Evolutionary conservation across 2,329 filamentous ascomycete species (phyloP).

Genomic region (Apiospora aurea): DNA sequence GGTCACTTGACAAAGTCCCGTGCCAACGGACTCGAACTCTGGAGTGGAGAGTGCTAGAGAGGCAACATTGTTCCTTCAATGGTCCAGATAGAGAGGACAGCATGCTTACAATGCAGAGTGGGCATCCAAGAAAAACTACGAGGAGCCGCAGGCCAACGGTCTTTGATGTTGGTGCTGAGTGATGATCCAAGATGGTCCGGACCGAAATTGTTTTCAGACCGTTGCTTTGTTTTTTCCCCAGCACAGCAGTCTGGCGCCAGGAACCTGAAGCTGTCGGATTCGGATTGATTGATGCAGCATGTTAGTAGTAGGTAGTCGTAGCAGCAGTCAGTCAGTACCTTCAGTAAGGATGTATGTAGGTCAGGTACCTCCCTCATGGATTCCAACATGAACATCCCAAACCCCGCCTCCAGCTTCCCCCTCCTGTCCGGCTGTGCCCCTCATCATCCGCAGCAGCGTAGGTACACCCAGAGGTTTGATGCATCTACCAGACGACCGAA

Average conservation of each 20-base stretch:
- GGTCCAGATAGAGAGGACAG: background rate
- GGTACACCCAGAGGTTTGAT: slow-evolving; percentile 6
- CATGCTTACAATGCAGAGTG: slow-evolving; percentile 13
- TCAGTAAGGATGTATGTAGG: too few relatives aligned
- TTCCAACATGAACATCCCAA: background rate
- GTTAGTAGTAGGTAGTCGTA: background rate
- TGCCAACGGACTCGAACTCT: slow-evolving; percentile 24
- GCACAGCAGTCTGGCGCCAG: background rate
- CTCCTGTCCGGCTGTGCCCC: slow-evolving; percentile 15
- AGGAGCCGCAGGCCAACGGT: background rate
- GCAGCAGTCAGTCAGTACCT: background rate
- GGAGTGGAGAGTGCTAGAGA: slow-evolving; percentile 21
- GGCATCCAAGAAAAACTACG: background rate
- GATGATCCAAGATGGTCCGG: background rate
- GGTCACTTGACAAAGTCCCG: slow-evolving; percentile 23
- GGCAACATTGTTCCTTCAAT: slow-evolving; percentile 21
- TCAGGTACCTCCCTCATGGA: background rate
- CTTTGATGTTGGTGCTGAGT: background rate
- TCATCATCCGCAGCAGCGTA: background rate
- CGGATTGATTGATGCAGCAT: background rate
- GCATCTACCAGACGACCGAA: background rate
- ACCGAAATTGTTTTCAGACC: background rate
- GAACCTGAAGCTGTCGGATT: background rate
- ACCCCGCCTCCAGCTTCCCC: slow-evolving; percentile 14
- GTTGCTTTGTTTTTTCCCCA: background rate